phyloP scores from a whole-genome alignment of 2,329 filamentous ascomycete genomes.

The Penicillium sp. region DNA sequence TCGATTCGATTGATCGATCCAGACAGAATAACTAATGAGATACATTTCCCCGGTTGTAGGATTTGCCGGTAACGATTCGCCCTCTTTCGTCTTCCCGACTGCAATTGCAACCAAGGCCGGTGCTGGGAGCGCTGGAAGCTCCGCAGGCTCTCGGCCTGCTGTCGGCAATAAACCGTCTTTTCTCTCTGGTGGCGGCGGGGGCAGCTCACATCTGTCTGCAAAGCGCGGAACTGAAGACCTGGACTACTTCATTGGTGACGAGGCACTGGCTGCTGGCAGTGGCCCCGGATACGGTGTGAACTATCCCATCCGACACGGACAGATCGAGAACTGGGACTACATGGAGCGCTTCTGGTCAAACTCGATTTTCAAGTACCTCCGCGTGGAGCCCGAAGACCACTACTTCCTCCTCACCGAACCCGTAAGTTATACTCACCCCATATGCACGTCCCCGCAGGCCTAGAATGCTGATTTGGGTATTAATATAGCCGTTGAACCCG shows the following conservation, averaged over 20 bases:
- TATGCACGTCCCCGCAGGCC: not conserved
- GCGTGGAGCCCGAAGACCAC: constrained; percentile 97
- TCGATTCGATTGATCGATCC: not conserved
- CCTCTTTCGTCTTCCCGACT: constrained; percentile 98
- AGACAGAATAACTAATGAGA: constrained; percentile 32
- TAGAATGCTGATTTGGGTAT: constrained; percentile 9
- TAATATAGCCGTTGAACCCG: constrained; percentile 77
- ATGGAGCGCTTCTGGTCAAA: constrained; percentile 99
- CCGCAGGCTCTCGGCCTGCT: constrained; percentile 81
- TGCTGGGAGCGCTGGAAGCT: constrained; percentile 62
- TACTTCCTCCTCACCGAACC: constrained; percentile 97
- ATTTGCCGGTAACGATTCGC: constrained; percentile 98
- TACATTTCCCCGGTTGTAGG: constrained; percentile 50
- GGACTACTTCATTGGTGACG: constrained; percentile 98
- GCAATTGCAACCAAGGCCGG: constrained; percentile 93
- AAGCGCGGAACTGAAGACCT: constrained; percentile 97
- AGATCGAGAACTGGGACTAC: constrained; percentile 99
- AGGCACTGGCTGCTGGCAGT: constrained; percentile 75
- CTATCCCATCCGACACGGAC: constrained; percentile 95
- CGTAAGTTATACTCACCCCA: constrained; percentile 50
- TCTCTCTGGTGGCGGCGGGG: constrained; percentile 82
- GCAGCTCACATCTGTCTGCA: constrained; percentile 72
- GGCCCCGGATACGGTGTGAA: constrained; percentile 94
- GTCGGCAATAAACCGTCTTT: constrained; percentile 95
- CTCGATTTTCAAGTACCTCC: constrained; percentile 98